Conservation (phyloP, 306 rosid genomes). For the Sechiopsis laciniata region DNA sequence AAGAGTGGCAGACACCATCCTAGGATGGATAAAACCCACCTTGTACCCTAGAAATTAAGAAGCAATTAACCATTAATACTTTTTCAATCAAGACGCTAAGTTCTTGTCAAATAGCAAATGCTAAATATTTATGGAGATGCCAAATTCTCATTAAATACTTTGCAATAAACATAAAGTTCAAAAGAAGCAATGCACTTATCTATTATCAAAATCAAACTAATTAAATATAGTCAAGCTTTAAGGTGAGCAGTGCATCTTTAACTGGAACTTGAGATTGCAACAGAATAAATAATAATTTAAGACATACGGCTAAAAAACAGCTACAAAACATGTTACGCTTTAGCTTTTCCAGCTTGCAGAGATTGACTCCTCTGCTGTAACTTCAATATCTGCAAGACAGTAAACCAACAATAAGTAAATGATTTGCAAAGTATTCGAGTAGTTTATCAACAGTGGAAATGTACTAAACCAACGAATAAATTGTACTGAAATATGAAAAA, state of each 20-base stretch:
- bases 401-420: conserved; percentile 9
- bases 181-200: not conserved
- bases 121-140: not conserved
- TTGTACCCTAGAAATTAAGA: conserved; percentile 4
- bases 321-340: conserved; percentile 40
- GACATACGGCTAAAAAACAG: conserved; percentile 1
- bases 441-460: not conserved
- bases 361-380: conserved; percentile 73
- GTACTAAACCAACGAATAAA: not conserved
- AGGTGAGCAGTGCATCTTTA: not conserved
- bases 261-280: conserved; percentile 2
- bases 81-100: not conserved
- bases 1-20: conserved; percentile 8
- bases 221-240: not conserved
- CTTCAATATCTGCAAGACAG: conserved; percentile 56
- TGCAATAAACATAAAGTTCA: not conserved
- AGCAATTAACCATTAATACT: not conserved
- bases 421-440: not conserved
- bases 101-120: conserved; percentile 4
- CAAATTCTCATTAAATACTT: not conserved
- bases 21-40: not conserved
- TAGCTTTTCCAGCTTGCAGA: conserved; percentile 77
- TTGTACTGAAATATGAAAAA: no score
- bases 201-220: conserved; percentile 3
- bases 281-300: not conserved